Conservation (phyloP, 2,329 filamentous ascomycete genomes). For the Nothopassalora personata region DNA sequence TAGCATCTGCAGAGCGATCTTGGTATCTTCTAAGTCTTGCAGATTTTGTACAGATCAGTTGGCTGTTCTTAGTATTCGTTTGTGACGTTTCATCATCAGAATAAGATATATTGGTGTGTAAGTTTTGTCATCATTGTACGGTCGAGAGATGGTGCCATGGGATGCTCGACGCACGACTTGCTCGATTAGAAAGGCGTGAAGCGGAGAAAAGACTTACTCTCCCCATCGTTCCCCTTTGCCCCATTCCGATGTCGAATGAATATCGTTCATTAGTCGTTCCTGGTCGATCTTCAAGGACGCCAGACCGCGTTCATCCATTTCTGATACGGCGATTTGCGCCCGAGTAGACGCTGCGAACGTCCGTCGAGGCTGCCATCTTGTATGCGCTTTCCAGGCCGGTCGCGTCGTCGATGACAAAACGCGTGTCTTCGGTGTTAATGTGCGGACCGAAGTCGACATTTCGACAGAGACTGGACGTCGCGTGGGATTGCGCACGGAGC, state of each 20-base stretch:
- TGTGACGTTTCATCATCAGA: conserved; percentile 10
- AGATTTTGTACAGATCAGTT: conserved; percentile 15
- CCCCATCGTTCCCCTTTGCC: conserved; percentile 63
- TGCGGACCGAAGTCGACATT: background rate
- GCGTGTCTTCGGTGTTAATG: background rate
- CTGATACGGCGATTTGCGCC: conserved; percentile 38
- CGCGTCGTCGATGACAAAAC: background rate
- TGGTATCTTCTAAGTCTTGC: background rate
- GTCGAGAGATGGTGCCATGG: background rate
- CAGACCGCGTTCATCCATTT: conserved; percentile 50
- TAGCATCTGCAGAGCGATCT: background rate
- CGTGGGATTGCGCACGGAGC: background rate
- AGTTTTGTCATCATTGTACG: conserved; percentile 17
- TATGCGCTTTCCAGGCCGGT: background rate
- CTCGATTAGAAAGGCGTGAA: background rate
- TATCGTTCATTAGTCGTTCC: conserved; percentile 55
- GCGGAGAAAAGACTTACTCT: conserved; percentile 45
- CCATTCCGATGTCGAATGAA: conserved; percentile 64
- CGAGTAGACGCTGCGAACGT: conserved; percentile 31
- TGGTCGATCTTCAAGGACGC: conserved; percentile 53
- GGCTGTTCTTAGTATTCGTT: conserved; percentile 23
- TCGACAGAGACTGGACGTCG: background rate
- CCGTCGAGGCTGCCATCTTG: conserved; percentile 11
- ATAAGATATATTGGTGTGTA: conserved; percentile 7
- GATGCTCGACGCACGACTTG: background rate